A percentile compares a stretch with the other conserved stretches of the same genome.
Conservation (phyloP, 169 alveolate species). For the Plasmodium chabaudi region DNA sequence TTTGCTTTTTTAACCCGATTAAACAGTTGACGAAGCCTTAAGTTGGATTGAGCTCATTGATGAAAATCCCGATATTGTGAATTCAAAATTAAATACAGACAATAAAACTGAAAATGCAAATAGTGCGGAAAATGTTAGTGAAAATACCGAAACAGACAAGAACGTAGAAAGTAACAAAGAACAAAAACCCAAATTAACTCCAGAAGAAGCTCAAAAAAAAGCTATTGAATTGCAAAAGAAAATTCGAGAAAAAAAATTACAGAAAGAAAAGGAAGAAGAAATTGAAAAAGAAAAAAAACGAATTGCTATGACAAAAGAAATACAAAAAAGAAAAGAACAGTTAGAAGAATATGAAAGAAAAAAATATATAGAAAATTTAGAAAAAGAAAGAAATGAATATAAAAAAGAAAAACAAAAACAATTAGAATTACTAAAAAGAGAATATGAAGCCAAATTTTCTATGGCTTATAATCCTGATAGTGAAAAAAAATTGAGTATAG, state of each 20-base stretch:
- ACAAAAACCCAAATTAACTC: constrained; percentile 31
- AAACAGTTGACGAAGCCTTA: constrained; percentile 61
- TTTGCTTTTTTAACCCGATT: not conserved
- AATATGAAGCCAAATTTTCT: constrained; percentile 76
- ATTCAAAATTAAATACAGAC: constrained; percentile 4
- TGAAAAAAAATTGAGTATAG: constrained; percentile 38
- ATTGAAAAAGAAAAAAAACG: constrained; percentile 58
- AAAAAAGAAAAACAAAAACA: constrained; percentile 76
- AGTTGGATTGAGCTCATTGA: constrained; percentile 65
- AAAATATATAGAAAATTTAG: constrained; percentile 36
- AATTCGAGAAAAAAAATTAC: constrained; percentile 62
- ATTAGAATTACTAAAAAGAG: constrained; percentile 52
- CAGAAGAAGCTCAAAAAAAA: constrained; percentile 68
- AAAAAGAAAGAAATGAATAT: constrained; percentile 70
- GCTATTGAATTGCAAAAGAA: constrained; percentile 72
- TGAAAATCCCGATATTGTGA: constrained; percentile 3
- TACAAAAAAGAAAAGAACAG: constrained; percentile 73
- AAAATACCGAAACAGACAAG: not conserved
- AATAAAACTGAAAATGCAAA: not conserved
- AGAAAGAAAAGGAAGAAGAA: constrained; percentile 75
- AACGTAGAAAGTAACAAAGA: constrained; percentile 1
- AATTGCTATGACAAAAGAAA: constrained; percentile 73
- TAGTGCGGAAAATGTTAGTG: not conserved
- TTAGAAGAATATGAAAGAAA: constrained; percentile 74
- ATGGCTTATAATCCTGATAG: constrained; percentile 38